Base-by-base conservation (phyloP, 257 asterid species). In the Plantago elongata region DNA sequence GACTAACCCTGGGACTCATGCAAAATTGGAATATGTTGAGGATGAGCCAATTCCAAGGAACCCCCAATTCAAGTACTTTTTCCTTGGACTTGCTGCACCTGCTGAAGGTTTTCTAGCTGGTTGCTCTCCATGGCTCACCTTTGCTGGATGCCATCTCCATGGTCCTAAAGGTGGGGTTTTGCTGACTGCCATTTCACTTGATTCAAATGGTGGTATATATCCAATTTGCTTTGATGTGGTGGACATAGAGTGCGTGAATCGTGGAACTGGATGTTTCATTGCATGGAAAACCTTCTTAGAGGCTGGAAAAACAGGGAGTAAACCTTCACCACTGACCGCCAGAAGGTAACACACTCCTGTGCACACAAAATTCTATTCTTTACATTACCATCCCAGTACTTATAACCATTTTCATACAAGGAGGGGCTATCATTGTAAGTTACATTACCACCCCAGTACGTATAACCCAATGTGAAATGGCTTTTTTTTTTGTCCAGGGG, bases 81-180 rank as follows among this genome's bases (percentile, higher is more conserved):
- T 54, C 42, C 27, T n/a, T 18, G 46, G 45, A 11, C 13, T 13
- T 37, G 22, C 4, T 56, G 27, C 61, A 1, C n/a, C 34, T 16
- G 30, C 2, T 11, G 5, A 13, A 0, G 61, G 61, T 3, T 37
- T 9, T 29, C 13, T 30, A 18, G 12, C 5, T 3, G 61, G 45
- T 12, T 56, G 61, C 9, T 11, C 6, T 9, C 45, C 61, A 13
- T 56, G 30, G 7, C 11, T 56, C 3, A 45, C 45, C 5, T 56
- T 56, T 37, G 61, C 34, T 34, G 61, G 61, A 13, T 56, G 61
- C n/a, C 46, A 56, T 8, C 38, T 56, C 12, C 29, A 56, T 22
- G 61, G 45, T 9, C 22, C 61, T 11, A n/a, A 7, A 18, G 22
- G 62, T 0, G 22, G 62, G 13, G 46, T 56, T 16, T 3, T 56